Evolutionary conservation across 805 yeast species (phyloP), one percentile per base, ranked within the genome.

Genomic region (Saturnispora galanensis): DNA sequence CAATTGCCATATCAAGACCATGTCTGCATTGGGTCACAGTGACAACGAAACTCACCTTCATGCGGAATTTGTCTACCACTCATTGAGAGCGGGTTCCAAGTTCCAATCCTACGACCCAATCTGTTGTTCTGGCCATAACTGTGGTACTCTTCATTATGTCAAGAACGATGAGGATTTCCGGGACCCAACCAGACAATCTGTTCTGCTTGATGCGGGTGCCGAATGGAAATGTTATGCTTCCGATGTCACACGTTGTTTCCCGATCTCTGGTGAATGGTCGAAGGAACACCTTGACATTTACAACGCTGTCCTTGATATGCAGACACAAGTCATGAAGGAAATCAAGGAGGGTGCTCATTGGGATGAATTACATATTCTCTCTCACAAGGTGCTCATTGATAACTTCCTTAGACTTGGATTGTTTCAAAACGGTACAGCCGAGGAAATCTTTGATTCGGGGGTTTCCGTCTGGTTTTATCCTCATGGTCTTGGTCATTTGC

Each of bases 181-280:
- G 34, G 81, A 77, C 42, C 66, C 71, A 3, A 56, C 81, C 47
- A 79, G 77, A 56, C 77, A 74, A 39, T 73, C 89, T 5, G 73
- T 90, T 10, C 72, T 90, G 49, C 81, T 90, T 44, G 98, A 90
- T 66, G 97, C 97, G 8, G 98, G 98, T 45, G 95, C 96, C 2
- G 97, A 90, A 64, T 90, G 97, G 96, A 76, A 77, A 51, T 79
- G 86, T 60, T 90, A 90, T 63, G 89, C 96, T 2, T 72, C 87
- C 37, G 98, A 90, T 60, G 96, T 93, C 36, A 93, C 98, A 12
- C 76, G 98, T 59, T 84, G 94, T 59, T 90, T 88, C 76, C 98
- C 98, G 28, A 78, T 87, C 45, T 74, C 70, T 50, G 98, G 98
- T 6, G 79, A 81, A 44, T 90, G 96, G 88, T 76, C 89, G 8